Conservation (phyloP, 139 green algal genomes). For the Chlamydomonas sphaeroides region DNA sequence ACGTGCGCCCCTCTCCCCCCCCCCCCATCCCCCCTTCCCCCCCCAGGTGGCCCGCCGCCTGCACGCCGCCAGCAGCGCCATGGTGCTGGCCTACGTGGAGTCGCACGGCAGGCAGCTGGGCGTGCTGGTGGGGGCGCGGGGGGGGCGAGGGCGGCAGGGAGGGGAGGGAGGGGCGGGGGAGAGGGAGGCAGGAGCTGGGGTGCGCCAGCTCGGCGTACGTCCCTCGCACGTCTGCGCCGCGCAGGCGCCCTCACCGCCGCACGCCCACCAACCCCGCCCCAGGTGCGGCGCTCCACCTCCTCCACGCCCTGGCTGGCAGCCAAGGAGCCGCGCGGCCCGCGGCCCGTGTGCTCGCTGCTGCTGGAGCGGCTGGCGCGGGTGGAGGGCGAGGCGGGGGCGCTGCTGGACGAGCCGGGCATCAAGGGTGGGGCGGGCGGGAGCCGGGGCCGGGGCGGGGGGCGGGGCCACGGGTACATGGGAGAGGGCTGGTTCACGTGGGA, state of each 20-base stretch:
- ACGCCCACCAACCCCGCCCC: not conserved
- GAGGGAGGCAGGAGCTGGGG: no score
- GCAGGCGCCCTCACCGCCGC: not conserved
- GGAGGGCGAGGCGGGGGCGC: constrained; percentile 55
- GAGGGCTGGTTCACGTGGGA: no score
- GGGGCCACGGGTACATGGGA: not conserved
- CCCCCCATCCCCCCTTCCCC: not conserved
- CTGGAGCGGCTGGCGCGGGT: constrained; percentile 61
- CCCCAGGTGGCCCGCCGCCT: constrained; percentile 54
- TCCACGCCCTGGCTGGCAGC: constrained; percentile 69
- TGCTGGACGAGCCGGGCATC: constrained; percentile 39
- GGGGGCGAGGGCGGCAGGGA: not conserved
- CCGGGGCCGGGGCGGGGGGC: not conserved
- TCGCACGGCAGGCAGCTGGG: constrained; percentile 67
- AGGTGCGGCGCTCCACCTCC: constrained; percentile 53
- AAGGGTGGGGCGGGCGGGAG: not conserved
- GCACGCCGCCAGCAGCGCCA: constrained; percentile 46
- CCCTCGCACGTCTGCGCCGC: no score
- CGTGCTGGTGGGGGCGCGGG: constrained; percentile 60
- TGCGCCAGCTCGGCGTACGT: no score
- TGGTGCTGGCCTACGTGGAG: constrained; percentile 75
- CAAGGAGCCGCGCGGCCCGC: constrained; percentile 68
- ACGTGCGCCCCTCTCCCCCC: not conserved
- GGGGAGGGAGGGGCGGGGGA: not conserved
- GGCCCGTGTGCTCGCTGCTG: constrained; percentile 73